Evolutionary conservation across 2,329 filamentous ascomycete genomes (phyloP), one percentile per base, ranked within the genome.

Genomic region (Orbilia ellipsospora): DNA sequence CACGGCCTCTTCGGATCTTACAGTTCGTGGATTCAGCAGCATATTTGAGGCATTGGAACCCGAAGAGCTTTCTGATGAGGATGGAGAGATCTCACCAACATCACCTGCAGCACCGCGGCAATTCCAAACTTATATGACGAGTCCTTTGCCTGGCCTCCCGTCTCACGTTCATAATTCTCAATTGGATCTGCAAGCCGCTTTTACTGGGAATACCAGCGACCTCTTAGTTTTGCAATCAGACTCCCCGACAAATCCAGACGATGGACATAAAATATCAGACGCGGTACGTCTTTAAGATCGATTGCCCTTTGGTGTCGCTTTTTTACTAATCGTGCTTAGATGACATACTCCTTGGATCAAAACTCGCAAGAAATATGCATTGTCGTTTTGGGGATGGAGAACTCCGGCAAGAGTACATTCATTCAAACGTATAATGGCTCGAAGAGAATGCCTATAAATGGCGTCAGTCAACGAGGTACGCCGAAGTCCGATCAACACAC

Each of bases 401-500:
- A 88, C 74, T 89, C 89, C 56, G 89, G 89, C 78, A 91, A 91
- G 82, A 90, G 88, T 60, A 86, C 88, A 55, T 89, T 90, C 79
- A 88, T 91, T 79, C 88, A 90, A 81, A 86, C 85, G 54, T 75
- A 75, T 45, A 75, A 66, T 23, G 64, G 72, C 8, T 68, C 72
- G 4, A 75, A 61, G 48, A 54, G 72, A 36, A 75, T 68, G 57
- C 72, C 72, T 4, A 75, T 75, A n/a, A 75, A 75, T 20, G 72
- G 72, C 10, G 72, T 75, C 61, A 75, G 72, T 18, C 72, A 75
- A 50, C 52, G 72, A 69, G 72, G 72, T 75, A 23, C 8, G 72
- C 51, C 16, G 16, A 45, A 55, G 26, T 36, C 31, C 31, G 31
- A 36, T 6, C 31, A 36, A 10, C 31, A 36, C 1, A 36, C 31